Evolutionary conservation across 1,139 yeast genomes (phyloP), one percentile per base, ranked within the genome.

Genomic region (Petasospora fabianii): DNA sequence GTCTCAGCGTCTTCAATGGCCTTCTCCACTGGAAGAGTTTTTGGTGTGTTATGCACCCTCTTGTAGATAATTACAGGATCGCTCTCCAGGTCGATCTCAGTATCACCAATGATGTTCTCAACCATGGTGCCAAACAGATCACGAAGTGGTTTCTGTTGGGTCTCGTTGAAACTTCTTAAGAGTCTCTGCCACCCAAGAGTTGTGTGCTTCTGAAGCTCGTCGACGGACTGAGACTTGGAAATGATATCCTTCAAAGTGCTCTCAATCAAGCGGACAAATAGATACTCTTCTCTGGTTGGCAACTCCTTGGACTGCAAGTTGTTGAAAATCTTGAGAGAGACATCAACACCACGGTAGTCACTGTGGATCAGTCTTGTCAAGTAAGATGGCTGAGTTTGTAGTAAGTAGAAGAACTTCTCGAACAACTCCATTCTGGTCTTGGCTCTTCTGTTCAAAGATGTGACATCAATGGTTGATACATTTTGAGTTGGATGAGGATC

Each of bases 351-450:
- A 35, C 54, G 50, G 27, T 47, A 46, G 31, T 47, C 53, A 28
- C 39, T 33, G 15, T 46, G 56, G 42, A 80, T 73, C 29, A 87
- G 60, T 22, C 80, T 66, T 1, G 80, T 71, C 55, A 92, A 71
- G 56, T 92, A 92, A 1, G 61, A 61, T 1, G 96, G 88, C 54
- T 85, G 87, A 0, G 96, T 85, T 58, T 94, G 98, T 29, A 94
- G 62, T 32, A 90, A 66, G 53, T 83, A 92, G 52, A 92, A 82
- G 41, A 92, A 59, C 8, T 85, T 82, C 53, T 84, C 96, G 59
- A 84, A 85, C 1, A 77, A 30, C 27, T 54, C 60, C 51, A 57
- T 53, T 40, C 54, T 49, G 2, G 49, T 51, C 34, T 54, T 51
- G 8, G 58, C 54, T 13, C 49, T 46, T 44, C 56, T 54, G 35